A percentile compares a stretch with the other conserved stretches of the same genome.
phyloP scores from a whole-genome alignment of 2,329 filamentous ascomycete genomes.

The Mariannaea elegans region DNA sequence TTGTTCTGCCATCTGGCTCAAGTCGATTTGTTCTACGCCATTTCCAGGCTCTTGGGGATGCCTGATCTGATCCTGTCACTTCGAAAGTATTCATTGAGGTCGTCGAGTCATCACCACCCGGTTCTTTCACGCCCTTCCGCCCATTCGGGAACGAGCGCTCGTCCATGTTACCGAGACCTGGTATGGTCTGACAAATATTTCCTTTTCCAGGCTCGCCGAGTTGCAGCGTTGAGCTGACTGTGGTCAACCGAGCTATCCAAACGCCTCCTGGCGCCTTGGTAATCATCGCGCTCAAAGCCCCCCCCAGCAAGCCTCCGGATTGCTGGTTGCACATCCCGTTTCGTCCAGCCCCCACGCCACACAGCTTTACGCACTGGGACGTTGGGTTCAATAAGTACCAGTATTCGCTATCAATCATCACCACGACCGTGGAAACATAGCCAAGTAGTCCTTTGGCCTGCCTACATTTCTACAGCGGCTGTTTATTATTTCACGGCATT shows the following conservation, averaged over 20 bases:
- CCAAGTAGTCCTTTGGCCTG: not conserved
- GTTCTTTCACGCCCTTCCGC: not conserved
- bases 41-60: conserved; percentile 7
- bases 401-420: conserved; percentile 26
- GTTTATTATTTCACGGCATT: not conserved
- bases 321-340: conserved; percentile 18
- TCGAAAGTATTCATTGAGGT: no score
- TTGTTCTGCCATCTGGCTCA: conserved; percentile 36
- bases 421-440: conserved; percentile 14
- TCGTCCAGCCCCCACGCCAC: conserved; percentile 22
- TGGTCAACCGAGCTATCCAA: conserved; percentile 7
- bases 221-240: not conserved
- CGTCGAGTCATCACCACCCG: conserved; percentile 4
- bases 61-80: conserved; percentile 3
- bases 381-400: conserved; percentile 28
- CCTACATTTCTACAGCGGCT: not conserved
- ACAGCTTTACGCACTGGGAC: conserved; percentile 14
- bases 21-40: conserved; percentile 27
- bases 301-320: conserved; percentile 1
- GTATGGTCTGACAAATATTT: not conserved
- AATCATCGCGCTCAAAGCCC: not conserved
- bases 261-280: conserved; percentile 12
- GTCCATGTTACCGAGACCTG: conserved; percentile 11
- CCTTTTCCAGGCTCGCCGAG: not conserved
- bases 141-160: not conserved